Evolutionary conservation across 169 alveolate genomes (phyloP).

Genomic region (Plasmodium gonderi): DNA sequence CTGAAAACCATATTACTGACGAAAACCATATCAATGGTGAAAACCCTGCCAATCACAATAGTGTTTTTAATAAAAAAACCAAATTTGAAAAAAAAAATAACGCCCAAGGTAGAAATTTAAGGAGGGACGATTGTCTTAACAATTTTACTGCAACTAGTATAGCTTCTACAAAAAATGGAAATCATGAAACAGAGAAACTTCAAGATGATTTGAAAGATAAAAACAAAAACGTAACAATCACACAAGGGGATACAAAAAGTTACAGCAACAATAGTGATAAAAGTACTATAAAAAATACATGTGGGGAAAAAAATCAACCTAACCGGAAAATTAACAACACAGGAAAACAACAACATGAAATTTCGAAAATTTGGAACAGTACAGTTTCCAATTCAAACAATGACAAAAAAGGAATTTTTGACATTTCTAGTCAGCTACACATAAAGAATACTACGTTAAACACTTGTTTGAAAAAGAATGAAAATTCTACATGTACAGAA

Average conservation of each 20-base stretch:
- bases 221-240: neutral
- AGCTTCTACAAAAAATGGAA: neutral
- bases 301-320: too few relatives aligned
- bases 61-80: neutral
- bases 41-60: too few relatives aligned
- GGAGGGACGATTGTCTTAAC: neutral
- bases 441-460: neutral
- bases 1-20: too few relatives aligned
- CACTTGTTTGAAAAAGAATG: neutral
- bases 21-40: too few relatives aligned
- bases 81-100: constrained; percentile 13
- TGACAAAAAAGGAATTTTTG: neutral
- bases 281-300: too few relatives aligned
- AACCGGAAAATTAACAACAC: neutral
- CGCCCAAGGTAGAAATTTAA: neutral
- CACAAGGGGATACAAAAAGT: neutral
- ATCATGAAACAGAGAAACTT: neutral
- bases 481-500: neutral
- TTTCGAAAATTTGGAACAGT: neutral
- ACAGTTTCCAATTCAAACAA: neutral
- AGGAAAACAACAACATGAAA: neutral
- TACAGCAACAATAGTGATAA: too few relatives aligned
- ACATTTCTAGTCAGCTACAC: neutral
- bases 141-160: neutral
- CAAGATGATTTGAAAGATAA: neutral